Evolutionary conservation across 768 basidiomycete species (phyloP).

Genomic region (Agrocybe chaxingu): DNA sequence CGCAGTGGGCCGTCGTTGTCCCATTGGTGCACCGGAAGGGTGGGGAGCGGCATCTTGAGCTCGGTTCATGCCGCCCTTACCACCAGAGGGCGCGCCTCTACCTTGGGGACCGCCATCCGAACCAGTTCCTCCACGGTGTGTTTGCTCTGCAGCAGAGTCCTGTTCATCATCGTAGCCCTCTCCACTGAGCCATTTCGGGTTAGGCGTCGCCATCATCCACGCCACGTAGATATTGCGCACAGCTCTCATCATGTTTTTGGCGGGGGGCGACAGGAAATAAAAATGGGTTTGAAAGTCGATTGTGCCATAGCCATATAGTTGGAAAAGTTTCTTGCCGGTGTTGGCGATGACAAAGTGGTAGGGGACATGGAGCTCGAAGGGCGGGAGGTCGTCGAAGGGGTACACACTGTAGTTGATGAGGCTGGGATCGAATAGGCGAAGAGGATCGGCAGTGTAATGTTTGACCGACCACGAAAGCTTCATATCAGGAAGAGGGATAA

Average conservation of each 20-base stretch:
- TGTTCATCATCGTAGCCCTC: not conserved
- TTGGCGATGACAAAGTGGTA: slow-evolving; percentile 1
- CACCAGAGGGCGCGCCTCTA: not conserved
- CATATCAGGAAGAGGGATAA: slow-evolving; percentile 1
- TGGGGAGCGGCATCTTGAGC: not conserved
- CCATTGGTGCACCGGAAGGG: no score
- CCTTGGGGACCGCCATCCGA: not conserved
- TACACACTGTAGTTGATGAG: not conserved
- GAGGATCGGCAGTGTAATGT: not conserved
- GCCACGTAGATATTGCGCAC: slow-evolving; percentile 2
- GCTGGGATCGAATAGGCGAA: not conserved
- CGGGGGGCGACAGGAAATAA: not conserved
- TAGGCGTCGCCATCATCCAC: not conserved
- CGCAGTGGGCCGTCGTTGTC: not conserved
- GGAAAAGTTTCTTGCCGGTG: not conserved
- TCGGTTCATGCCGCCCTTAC: not conserved
- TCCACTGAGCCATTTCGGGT: not conserved
- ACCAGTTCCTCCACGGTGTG: not conserved
- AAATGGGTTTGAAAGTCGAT: not conserved
- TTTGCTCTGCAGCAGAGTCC: not conserved
- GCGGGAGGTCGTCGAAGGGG: not conserved
- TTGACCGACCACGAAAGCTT: not conserved
- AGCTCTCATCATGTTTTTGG: not conserved
- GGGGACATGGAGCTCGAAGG: not conserved
- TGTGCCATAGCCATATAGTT: not conserved